Percentiles rank a stretch among this genome's conserved stretches.
These are phyloP conservation scores for Parastagonospora nodorum DNA, from an alignment of 2,329 filamentous ascomycete genomes.

Conservation along the genomic window DNA sequence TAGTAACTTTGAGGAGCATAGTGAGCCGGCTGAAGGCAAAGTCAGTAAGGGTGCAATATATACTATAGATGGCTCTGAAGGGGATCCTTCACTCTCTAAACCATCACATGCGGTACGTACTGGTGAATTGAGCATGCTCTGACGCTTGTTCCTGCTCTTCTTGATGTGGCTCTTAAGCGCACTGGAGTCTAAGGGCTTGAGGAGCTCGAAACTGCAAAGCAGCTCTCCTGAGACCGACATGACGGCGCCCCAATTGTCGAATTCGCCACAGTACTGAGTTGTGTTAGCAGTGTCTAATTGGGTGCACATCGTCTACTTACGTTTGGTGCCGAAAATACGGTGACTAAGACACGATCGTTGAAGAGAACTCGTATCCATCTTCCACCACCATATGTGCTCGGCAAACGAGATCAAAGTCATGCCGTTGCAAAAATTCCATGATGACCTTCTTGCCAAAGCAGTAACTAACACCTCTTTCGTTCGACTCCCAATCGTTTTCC, in stretches of 20 bases:
- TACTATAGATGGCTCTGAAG: constrained; percentile 31
- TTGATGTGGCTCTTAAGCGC: constrained; percentile 99
- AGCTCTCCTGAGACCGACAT: constrained; percentile 96
- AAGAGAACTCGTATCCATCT: constrained; percentile 99
- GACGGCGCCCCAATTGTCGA: constrained; percentile 98
- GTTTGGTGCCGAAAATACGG: constrained; percentile 96
- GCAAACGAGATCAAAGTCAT: constrained; percentile 97
- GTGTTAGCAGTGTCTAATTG: constrained; percentile 17
- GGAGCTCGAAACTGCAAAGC: constrained; percentile 93
- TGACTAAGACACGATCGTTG: constrained; percentile 90
- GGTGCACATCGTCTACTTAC: constrained; percentile 62
- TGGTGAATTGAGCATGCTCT: constrained; percentile 94
- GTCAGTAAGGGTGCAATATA: constrained; percentile 39
- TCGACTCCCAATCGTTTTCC: constrained; percentile 97
- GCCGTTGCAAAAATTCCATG: constrained; percentile 88
- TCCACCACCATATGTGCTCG: constrained; percentile 99
- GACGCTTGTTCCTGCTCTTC: constrained; percentile 91
- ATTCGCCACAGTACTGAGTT: constrained; percentile 90
- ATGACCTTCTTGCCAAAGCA: constrained; percentile 99
- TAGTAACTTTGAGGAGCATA: constrained; percentile 59
- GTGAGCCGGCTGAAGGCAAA: constrained; percentile 50
- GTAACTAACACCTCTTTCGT: constrained; percentile 95
- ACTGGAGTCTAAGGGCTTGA: constrained; percentile 95
- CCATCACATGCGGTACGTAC: constrained; percentile 62
- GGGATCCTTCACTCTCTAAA: constrained; percentile 12